These are phyloP conservation scores for Leccinellum luteum DNA, from an alignment of 768 basidiomycete species.

Conservation along the genomic window DNA sequence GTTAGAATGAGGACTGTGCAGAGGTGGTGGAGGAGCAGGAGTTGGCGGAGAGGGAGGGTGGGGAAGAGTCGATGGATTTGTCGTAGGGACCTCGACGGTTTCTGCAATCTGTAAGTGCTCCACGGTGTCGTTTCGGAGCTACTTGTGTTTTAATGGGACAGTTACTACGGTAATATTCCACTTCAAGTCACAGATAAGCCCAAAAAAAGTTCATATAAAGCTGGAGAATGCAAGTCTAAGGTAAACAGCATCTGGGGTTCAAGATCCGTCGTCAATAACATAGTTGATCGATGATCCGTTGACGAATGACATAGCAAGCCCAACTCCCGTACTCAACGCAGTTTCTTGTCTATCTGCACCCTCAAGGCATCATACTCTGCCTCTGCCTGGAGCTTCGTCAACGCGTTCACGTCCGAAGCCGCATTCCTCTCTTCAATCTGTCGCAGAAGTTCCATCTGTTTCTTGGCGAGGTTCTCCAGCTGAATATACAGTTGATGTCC, in stretches of 20 bases:
- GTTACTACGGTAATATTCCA: background rate
- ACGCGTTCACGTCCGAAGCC: background rate
- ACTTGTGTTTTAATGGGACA: too few species aligned
- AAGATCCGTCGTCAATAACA: too few species aligned
- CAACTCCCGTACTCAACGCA: background rate
- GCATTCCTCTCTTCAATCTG: background rate
- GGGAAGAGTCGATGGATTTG: conserved; percentile 42
- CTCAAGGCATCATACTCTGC: background rate
- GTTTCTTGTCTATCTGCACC: background rate
- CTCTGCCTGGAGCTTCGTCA: background rate
- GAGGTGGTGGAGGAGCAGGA: conserved; percentile 50
- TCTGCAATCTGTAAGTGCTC: background rate
- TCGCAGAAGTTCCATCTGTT: background rate
- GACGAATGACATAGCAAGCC: background rate
- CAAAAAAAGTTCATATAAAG: too few species aligned
- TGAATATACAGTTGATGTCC: background rate
- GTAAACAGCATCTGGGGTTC: too few species aligned
- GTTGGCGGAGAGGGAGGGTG: conserved; percentile 35
- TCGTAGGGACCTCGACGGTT: conserved; percentile 11
- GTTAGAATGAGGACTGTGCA: conserved; percentile 88
- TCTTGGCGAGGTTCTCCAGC: background rate
- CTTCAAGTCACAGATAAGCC: too few species aligned
- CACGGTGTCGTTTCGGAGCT: background rate
- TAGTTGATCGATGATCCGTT: too few species aligned
- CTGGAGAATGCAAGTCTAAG: too few species aligned